Percentiles rank a stretch among this genome's conserved stretches.
phyloP scores from a whole-genome alignment of 345 rosid genomes.

The Psidium guajava region DNA sequence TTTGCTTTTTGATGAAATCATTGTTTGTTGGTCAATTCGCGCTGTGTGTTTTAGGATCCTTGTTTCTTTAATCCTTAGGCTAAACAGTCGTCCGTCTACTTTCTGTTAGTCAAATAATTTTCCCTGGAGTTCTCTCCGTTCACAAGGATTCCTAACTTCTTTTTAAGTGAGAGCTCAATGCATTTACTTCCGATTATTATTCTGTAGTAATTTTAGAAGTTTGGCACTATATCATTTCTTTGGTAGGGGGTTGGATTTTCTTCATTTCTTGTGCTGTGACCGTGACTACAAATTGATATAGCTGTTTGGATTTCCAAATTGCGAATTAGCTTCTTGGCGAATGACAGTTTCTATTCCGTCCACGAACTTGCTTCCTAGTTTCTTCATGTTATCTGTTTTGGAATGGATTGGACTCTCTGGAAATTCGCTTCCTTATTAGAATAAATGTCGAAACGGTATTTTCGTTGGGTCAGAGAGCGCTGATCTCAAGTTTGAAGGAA shows the following conservation, averaged over 20 bases:
- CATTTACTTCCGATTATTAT: neutral
- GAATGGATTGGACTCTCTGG: neutral
- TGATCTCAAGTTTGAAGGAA: neutral
- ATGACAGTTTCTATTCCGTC: neutral
- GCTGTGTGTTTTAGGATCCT: constrained; percentile 19
- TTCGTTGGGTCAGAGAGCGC: neutral
- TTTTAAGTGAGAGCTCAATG: neutral
- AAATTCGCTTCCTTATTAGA: neutral
- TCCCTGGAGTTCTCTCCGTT: neutral
- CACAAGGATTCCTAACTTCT: neutral
- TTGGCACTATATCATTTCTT: neutral
- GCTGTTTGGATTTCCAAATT: neutral
- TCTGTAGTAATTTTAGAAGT: neutral
- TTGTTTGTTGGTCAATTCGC: constrained; percentile 27
- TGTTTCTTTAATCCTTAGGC: neutral
- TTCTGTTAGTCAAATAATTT: neutral
- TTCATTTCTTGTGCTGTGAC: neutral
- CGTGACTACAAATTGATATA: neutral
- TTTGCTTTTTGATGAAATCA: constrained; percentile 10
- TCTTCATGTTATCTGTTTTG: neutral
- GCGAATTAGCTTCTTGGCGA: neutral
- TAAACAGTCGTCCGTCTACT: neutral
- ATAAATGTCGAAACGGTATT: neutral
- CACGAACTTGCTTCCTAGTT: neutral
- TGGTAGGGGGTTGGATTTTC: neutral